Evolutionary conservation across 352 stramenopile genomes (phyloP).

Genomic region (Thalassiosira mediterranea): DNA sequence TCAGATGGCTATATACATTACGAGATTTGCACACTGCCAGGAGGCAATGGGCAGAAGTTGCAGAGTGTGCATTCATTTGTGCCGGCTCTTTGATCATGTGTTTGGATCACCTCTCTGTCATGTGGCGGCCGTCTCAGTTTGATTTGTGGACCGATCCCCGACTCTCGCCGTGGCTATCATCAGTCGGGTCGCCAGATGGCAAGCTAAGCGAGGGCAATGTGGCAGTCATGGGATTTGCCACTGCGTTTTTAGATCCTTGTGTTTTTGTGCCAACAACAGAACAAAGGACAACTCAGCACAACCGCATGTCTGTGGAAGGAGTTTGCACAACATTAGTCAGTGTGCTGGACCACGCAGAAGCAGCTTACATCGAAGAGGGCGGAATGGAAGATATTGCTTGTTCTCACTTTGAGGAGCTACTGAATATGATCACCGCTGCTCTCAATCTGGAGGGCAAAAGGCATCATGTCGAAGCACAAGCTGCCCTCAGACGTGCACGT

Average conservation of each 20-base stretch:
- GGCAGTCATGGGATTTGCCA: constrained; percentile 74
- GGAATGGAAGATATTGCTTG: constrained; percentile 70
- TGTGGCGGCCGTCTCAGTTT: constrained; percentile 77
- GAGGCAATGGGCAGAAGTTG: constrained; percentile 77
- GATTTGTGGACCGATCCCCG: constrained; percentile 72
- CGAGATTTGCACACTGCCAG: constrained; percentile 74
- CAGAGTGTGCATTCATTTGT: constrained; percentile 73
- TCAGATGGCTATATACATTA: constrained; percentile 76
- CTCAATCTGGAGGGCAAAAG: constrained; percentile 37
- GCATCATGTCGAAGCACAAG: constrained; percentile 29
- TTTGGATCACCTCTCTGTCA: constrained; percentile 62
- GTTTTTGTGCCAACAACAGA: constrained; percentile 20
- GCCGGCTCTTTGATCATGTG: constrained; percentile 70
- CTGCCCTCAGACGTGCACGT: constrained; percentile 26
- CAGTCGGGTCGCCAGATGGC: constrained; percentile 55
- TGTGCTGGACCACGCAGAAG: constrained; percentile 37
- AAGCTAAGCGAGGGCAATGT: constrained; percentile 59
- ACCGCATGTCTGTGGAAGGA: constrained; percentile 35
- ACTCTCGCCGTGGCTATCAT: constrained; percentile 70
- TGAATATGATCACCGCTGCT: constrained; percentile 63
- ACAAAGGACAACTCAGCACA: constrained; percentile 2
- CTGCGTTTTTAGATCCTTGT: constrained; percentile 73
- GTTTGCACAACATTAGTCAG: constrained; percentile 32
- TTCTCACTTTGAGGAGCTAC: constrained; percentile 66
- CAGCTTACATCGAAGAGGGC: constrained; percentile 65